Conservation (phyloP, 2,329 filamentous ascomycete species). For the Colletotrichum spaethianum region DNA sequence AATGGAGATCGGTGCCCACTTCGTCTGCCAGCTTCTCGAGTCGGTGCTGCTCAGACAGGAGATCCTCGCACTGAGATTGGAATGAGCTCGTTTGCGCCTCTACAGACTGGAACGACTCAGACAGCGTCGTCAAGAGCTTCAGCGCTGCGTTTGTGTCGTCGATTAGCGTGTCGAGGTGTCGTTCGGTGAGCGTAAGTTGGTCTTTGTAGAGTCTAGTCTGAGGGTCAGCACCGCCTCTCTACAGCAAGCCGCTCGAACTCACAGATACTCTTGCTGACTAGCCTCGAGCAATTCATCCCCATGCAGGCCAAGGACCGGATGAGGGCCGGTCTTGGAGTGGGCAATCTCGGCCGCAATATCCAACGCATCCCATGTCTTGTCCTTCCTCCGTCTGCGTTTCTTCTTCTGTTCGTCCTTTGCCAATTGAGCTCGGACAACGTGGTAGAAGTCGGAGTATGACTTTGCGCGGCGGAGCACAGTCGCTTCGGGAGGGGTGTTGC, state of each 20-base stretch:
- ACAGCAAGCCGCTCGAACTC: slow-evolving; percentile 51
- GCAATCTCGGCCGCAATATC: slow-evolving; percentile 50
- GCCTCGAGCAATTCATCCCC: slow-evolving; percentile 81
- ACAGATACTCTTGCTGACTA: slow-evolving; percentile 89
- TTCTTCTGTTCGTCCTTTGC: slow-evolving; percentile 63
- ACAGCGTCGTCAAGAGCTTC: slow-evolving; percentile 81
- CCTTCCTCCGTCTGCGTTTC: slow-evolving; percentile 56
- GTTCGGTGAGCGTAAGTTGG: slow-evolving; percentile 84
- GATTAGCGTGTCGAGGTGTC: slow-evolving; percentile 85
- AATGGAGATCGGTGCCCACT: slow-evolving; percentile 90
- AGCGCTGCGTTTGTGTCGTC: slow-evolving; percentile 83
- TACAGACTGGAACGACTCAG: slow-evolving; percentile 88
- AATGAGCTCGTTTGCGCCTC: slow-evolving; percentile 94
- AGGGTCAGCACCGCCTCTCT: slow-evolving; percentile 4
- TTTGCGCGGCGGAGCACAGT: slow-evolving; percentile 76
- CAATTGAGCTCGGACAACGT: slow-evolving; percentile 71
- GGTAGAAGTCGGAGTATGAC: slow-evolving; percentile 85
- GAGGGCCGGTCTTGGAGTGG: slow-evolving; percentile 33
- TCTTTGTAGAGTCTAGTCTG: slow-evolving; percentile 78
- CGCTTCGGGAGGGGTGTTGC: slow-evolving; percentile 75
- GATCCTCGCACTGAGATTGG: slow-evolving; percentile 89
- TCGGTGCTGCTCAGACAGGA: slow-evolving; percentile 85
- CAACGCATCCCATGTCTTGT: slow-evolving; percentile 67
- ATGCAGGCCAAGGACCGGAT: slow-evolving; percentile 66
- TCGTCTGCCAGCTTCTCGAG: slow-evolving; percentile 85